Evolutionary conservation across 108 stramenopile species (phyloP), one percentile per base, ranked within the genome.

Genomic region (Pseudonitzschia delicatissima): DNA sequence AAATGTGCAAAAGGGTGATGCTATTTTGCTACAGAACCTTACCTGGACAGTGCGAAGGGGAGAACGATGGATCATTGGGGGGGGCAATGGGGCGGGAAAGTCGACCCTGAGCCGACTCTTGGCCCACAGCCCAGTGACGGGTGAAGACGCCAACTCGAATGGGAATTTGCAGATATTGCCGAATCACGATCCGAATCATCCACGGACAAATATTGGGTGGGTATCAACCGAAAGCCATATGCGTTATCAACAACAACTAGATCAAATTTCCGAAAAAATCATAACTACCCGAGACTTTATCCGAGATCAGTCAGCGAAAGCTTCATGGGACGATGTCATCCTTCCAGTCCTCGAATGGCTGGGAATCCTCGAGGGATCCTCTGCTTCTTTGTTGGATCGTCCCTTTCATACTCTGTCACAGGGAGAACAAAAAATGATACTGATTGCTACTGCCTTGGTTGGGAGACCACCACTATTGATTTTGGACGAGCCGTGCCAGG

Each of bases 181-280:
- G 9, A 52, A 49, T 6, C 40, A n/a, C 2, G 20, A 42, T 37
- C 48, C 21, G 36, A 0, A 26, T 31, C 29, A 36, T 52, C 57
- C 44, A 42, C 55, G 71, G 32, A 58, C 61, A 33, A 69, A 68
- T 4, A 62, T 92, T 11, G 81, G 86, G 4, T 84, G 82, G 86
- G 86, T 89, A 3, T 89, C 91, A 0, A 92, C 91, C 2, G 91
- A 92, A 65, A 68, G 73, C 21, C 91, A 92, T 66, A 71, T 92
- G 67, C 39, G 31, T 6, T 32, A 66, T 0, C 45, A 45, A 0
- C 63, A 48, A 50, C 28, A 45, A 17, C 72, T 17, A 2, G 82
- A 25, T 27, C 40, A 15, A 67, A 69, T 17, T 31, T 17, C 21
- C 4, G 6, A 21, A 18, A 33, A 34, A 0, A 47, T 77, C 29